Base-by-base conservation (phyloP, 768 basidiomycete genomes). In the Epithele typhae region DNA sequence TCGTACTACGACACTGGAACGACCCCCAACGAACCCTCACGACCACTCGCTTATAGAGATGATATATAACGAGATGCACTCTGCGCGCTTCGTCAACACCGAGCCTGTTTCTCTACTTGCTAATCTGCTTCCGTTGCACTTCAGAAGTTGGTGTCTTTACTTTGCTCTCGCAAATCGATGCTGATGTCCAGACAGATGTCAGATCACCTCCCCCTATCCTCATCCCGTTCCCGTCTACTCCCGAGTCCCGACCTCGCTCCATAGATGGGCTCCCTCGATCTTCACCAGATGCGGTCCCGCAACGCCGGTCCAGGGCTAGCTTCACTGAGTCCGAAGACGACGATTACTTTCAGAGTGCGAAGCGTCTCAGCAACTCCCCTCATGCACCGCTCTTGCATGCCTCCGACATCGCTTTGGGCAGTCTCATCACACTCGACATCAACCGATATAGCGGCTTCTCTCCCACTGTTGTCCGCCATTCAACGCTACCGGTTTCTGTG, bases 31-130 rank as follows among this genome's bases (percentile, higher is more conserved):
- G 3, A 78, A 88, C 57, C 85, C 86, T 3, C 70, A 82, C 8
- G 83, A 88, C 49, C 87, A 88, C 57, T 72, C 75, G 0, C 52
- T 84, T 11, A 67, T 89, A 19, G 79, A 82, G 54, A 65, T 64
- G 37, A 81, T 87, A 10, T 88, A 86, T 66, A 72, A 67, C 17
- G 79, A 82, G 52, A 81, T 84, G 78, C 81, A 87, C 22, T 76
- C 76, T 5, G 69, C 77, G 12, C 68, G 83, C 27, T 87, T 84
- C 55, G 80, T 89, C 56, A 87, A 87, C 58, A 63, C 76, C 2
- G 65, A 77, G 19, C 85, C 86, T 2, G 59, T 87, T 14, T 79
- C 82, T 1, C 53, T 87, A 34, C 63, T 89, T 40, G 66, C 72
- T 12, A 82, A 80, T 51, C 68, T 71, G 7, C 61, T 88, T 15